Evolutionary conservation across 1,284 basidiomycete species (phyloP), one percentile per base, ranked within the genome.

Genomic region (Sparassis latifolia): DNA sequence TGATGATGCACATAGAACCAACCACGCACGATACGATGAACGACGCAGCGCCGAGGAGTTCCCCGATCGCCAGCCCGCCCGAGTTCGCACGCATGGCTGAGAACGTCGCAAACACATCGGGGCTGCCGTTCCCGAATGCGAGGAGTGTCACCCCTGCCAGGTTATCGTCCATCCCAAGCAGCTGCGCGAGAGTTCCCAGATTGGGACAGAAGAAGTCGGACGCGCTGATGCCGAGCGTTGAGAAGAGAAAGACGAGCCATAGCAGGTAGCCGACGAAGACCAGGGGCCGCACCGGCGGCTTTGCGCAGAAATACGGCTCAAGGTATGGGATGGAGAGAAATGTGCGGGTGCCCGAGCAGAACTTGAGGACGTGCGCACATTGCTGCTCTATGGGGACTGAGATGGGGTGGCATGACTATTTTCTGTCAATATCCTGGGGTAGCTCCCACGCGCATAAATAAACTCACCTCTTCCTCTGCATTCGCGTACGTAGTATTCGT

Each of bases 141-240:
- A 97, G 77, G 59, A 97, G 89, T 0, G 94, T 96, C 10, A 96
- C 92, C 0, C 93, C 93, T 0, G 92, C 92, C 5, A 96, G 84
- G 52, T 89, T 90, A 67, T 97, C 92, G 59, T 88, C 88, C 33
- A 97, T 69, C 0, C 92, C 89, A 2, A 97, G 78, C 5, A 89
- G 70, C 44, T 85, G 77, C 0, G 93, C 82, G 37, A 96, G 86
- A 0, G 92, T 91, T 0, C 89, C 86, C 33, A 97, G 79, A 67
- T 97, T 97, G 2, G 93, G 93, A 44, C 89, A 94, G 73, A 97
- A 96, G 72, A 96, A 97, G 69, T 97, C 94, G 38, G 90, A 89
- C 6, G 93, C 92, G 57, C 85, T 87, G 66, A 97, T 96, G 3
- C 93, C 92, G 28, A 96, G 82, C 45, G 91, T 89, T 28, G 87